A percentile compares a stretch with the other conserved stretches of the same genome.
Evolutionary conservation across 345 rosid species (phyloP).

Genomic region (Populus ilicifolia): DNA sequence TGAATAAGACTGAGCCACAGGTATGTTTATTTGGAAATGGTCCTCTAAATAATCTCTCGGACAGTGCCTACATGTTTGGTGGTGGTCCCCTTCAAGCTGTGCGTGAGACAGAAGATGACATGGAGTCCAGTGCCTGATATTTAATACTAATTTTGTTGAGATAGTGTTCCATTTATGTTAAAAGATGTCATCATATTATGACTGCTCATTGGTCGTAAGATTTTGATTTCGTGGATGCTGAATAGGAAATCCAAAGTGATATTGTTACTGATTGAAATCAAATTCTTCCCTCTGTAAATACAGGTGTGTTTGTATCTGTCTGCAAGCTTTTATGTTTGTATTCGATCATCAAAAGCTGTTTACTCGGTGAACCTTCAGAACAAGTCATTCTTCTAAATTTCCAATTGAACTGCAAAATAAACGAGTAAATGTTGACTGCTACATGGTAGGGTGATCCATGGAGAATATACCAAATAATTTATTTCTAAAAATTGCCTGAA

Average conservation of each 20-base stretch:
- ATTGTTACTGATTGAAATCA: slow-evolving; percentile 9
- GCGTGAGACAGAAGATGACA: slow-evolving; percentile 47
- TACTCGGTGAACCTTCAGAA: not conserved
- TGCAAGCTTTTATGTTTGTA: not conserved
- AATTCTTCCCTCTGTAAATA: not conserved
- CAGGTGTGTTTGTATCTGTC: not conserved
- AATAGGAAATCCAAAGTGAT: slow-evolving; percentile 17
- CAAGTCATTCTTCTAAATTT: not conserved
- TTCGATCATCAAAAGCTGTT: not conserved
- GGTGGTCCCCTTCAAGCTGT: slow-evolving; percentile 54
- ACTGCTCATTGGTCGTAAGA: slow-evolving; percentile 21
- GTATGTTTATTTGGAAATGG: slow-evolving; percentile 52
- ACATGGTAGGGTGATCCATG: not conserved
- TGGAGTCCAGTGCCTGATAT: slow-evolving; percentile 35
- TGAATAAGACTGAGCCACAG: slow-evolving; percentile 54
- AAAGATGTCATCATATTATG: slow-evolving; percentile 5
- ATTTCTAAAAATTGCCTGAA: not conserved
- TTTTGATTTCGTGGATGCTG: slow-evolving; percentile 28
- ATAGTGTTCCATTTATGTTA: slow-evolving; percentile 15
- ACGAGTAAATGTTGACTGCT: not conserved
- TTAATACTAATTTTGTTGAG: not conserved
- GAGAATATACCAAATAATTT: not conserved
- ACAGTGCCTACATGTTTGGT: slow-evolving; percentile 37
- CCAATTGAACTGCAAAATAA: not conserved
- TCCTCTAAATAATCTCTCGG: slow-evolving; percentile 33